These are phyloP conservation scores for Alternaria tenuissima DNA, from an alignment of 2,329 filamentous ascomycete genomes.

Conservation along the genomic window DNA sequence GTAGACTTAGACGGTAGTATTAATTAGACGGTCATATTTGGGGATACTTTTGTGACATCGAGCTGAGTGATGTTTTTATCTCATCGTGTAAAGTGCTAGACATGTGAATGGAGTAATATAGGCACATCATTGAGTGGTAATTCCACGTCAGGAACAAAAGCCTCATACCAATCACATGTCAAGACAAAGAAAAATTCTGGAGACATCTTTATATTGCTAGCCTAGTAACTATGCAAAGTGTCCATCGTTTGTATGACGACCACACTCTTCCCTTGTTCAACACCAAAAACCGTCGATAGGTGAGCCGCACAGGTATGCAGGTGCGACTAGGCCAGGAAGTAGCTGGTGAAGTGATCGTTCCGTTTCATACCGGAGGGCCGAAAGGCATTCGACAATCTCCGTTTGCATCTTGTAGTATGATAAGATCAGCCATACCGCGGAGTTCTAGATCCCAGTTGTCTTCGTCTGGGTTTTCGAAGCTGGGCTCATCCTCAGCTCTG, in stretches of 20 bases:
- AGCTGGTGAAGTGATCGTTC: background rate
- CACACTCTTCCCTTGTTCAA: background rate
- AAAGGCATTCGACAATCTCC: background rate
- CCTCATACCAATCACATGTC: background rate
- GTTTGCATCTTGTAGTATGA: background rate
- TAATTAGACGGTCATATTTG: background rate
- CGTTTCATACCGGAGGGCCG: background rate
- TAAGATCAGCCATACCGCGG: background rate
- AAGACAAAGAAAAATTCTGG: background rate
- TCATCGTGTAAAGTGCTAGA: background rate
- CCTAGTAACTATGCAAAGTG: background rate
- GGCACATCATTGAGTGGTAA: rapidly evolving
- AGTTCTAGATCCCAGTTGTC: background rate
- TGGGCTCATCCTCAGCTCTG: background rate
- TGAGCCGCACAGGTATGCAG: background rate
- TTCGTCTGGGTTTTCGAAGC: background rate
- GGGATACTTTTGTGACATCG: rapidly evolving
- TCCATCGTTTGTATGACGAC: background rate
- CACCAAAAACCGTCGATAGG: background rate
- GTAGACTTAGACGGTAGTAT: background rate
- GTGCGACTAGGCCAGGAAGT: background rate
- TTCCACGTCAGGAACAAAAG: background rate
- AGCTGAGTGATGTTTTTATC: background rate
- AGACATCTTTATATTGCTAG: background rate
- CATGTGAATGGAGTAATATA: background rate